Evolutionary conservation across 1,139 yeast species (phyloP).

Genomic region (Saccharomyces uvarum): DNA sequence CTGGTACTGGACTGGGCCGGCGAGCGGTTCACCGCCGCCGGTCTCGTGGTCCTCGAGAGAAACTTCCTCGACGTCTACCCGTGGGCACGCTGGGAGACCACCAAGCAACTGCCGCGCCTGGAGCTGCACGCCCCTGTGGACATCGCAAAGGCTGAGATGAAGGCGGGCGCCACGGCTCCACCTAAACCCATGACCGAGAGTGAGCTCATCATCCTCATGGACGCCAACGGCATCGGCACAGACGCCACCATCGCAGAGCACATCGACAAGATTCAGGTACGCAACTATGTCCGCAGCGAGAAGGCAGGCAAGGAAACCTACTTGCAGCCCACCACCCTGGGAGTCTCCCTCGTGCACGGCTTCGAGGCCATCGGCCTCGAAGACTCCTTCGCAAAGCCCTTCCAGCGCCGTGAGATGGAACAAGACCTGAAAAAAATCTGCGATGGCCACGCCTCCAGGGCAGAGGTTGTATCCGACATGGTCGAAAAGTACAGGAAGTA

Average conservation of each 20-base stretch:
- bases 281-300: slow-evolving; percentile 60
- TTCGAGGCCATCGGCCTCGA: slow-evolving; percentile 70
- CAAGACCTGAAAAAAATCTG: slow-evolving; percentile 58
- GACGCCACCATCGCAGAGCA: slow-evolving; percentile 99
- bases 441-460: slow-evolving; percentile 49
- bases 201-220: slow-evolving; percentile 89
- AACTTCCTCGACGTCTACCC: slow-evolving; percentile 77
- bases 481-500: slow-evolving; percentile 58
- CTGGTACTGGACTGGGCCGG: slow-evolving; percentile 68
- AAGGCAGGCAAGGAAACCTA: slow-evolving; percentile 36
- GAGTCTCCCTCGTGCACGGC: slow-evolving; percentile 83
- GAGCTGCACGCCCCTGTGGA: slow-evolving; percentile 48
- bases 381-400: slow-evolving; percentile 83
- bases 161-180: slow-evolving; percentile 69
- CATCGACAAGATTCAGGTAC: slow-evolving; percentile 63
- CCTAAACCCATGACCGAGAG: slow-evolving; percentile 86
- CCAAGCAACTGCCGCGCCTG: slow-evolving; percentile 60
- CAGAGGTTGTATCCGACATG: slow-evolving; percentile 50
- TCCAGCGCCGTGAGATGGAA: slow-evolving; percentile 73
- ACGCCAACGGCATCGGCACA: slow-evolving; percentile 94
- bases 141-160: slow-evolving; percentile 49
- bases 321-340: slow-evolving; percentile 73
- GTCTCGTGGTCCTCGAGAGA: slow-evolving; percentile 60
- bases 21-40: slow-evolving; percentile 63
- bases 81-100: slow-evolving; percentile 72